Base-by-base conservation (phyloP, 2,329 filamentous ascomycete genomes). In the Bretziella fagacearum region DNA sequence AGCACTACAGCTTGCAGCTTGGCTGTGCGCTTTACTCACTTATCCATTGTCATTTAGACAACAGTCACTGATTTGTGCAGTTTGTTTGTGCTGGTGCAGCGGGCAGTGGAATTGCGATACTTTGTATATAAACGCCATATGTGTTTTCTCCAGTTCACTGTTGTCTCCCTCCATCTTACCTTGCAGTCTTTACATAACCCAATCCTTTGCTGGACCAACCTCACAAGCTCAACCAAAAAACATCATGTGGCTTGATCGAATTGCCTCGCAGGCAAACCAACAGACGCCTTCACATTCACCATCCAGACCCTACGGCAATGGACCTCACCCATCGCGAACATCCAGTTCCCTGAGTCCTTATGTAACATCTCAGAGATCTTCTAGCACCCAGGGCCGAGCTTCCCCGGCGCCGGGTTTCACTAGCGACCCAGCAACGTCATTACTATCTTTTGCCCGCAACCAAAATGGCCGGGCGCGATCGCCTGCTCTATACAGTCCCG, bases 171-270 rank as follows among this genome's bases (percentile, higher is more conserved):
- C n/a, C n/a, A n/a, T n/a, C n/a, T n/a, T n/a, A n/a, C n/a, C n/a
- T n/a, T n/a, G n/a, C n/a, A n/a, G n/a, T n/a, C n/a, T 39, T 39
- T 39, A 7, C 18, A 39, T 18, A 4, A 4, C 18, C 2, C 33
- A 30, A 30, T 11, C 27, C 18, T 11, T 40, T 8, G 13, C n/a
- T 39, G 26, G 17, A 27, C n/a, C 20, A 8, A 45, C 26, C 26
- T 32, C 32, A 7, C 39, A 2, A 20, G 15, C 17, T 39, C 18
- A 13, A 20, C 32, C 26, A 18, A 11, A 15, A 44, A 23, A 51
- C 56, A 63, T 56, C 56, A 93, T 93, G 84, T 94, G 86, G 86
- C 77, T 93, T 59, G 86, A 94, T 66, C 81, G 86, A 60, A 77
- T 93, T 54, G 79, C 81, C 53, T 77, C 73, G 56, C 79, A 81